Evolutionary conservation across 164 flowering plant species (phyloP), one percentile per base, ranked within the genome.

Genomic region (Warburgia ugandensis): DNA sequence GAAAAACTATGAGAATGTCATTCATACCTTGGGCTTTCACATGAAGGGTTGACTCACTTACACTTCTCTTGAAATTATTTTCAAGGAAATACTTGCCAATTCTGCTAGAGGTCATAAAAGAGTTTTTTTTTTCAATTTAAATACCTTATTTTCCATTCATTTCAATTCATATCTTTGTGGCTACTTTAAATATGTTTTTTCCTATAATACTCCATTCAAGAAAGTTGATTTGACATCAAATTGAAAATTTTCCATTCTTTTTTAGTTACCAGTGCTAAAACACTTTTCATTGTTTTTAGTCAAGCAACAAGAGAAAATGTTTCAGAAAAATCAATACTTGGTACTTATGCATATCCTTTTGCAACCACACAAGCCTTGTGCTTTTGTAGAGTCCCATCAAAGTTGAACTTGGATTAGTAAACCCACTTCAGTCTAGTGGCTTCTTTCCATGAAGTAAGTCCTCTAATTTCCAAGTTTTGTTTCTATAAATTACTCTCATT

Each of bases 181-280:
- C 26, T 26, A 28, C 48, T 44, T 28, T 5, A 44, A 26, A 45
- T 2, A 45, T n/a, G n/a, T n/a, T n/a, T n/a, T n/a, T n/a, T n/a
- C n/a, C n/a, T n/a, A n/a, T n/a, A n/a, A n/a, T n/a, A 6, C 48
- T 10, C 29, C 29, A 22, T 23, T 45, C 13, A 22, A 5, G 11
- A 45, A 45, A 11, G 48, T 1, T 9, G 29, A 45, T 22, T 45
- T 45, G n/a, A 45, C 29, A 45, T 45, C 30, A 45, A 45, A 45
- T 9, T 45, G 48, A 27, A 8, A 45, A 22, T 22, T 20, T n/a
- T 45, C 2, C 29, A 1, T 22, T 45, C 29, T 13, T 9, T 45
- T 45, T 45, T 14, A 22, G 9, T 14, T 0, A 10, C 48, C 6
- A 45, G 3, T 12, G 16, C 19, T 5, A 45, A 45, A 27, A 45